phyloP scores from a whole-genome alignment of 306 rosid species.

The Prinsepia uniflora region DNA sequence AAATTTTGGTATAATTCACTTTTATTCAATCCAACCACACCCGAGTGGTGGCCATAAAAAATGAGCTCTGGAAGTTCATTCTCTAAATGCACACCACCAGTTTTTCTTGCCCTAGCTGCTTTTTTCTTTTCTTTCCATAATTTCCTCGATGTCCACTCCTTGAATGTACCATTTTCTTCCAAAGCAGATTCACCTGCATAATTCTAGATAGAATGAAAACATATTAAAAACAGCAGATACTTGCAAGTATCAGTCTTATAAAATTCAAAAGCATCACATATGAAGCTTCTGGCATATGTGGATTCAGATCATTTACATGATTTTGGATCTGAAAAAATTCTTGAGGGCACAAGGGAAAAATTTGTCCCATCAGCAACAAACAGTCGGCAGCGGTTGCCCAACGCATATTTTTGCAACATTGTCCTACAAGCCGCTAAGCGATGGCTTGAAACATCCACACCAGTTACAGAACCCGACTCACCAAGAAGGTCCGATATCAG shows the following conservation, averaged over 20 bases:
- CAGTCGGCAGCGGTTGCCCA: conserved; percentile 72
- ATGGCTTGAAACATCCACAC: conserved; percentile 86
- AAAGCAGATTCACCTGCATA: conserved; percentile 49
- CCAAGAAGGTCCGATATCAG: conserved; percentile 77
- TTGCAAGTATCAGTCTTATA: not conserved
- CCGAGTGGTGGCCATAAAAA: conserved; percentile 70
- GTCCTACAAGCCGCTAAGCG: conserved; percentile 87
- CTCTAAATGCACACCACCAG: conserved; percentile 28
- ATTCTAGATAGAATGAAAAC: conserved; percentile 55
- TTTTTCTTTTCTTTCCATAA: conserved; percentile 85
- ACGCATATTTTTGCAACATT: conserved; percentile 69
- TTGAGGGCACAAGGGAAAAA: conserved; percentile 56
- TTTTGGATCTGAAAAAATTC: conserved; percentile 26
- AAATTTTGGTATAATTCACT: conserved; percentile 46
- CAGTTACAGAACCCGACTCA: conserved; percentile 73
- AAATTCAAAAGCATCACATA: conserved; percentile 12
- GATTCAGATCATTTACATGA: conserved; percentile 47
- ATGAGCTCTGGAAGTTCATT: conserved; percentile 69
- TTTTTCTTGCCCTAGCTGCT: conserved; percentile 39
- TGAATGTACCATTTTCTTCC: conserved; percentile 45
- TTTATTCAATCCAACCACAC: conserved; percentile 66
- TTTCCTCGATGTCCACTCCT: conserved; percentile 81
- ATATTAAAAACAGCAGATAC: conserved; percentile 29
- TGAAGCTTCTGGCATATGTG: not conserved
- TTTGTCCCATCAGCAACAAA: conserved; percentile 82